Percentiles rank a stretch among this genome's conserved stretches.
Evolutionary conservation across 2,329 filamentous ascomycete species (phyloP).

Genomic region (Cercospora citrullina): DNA sequence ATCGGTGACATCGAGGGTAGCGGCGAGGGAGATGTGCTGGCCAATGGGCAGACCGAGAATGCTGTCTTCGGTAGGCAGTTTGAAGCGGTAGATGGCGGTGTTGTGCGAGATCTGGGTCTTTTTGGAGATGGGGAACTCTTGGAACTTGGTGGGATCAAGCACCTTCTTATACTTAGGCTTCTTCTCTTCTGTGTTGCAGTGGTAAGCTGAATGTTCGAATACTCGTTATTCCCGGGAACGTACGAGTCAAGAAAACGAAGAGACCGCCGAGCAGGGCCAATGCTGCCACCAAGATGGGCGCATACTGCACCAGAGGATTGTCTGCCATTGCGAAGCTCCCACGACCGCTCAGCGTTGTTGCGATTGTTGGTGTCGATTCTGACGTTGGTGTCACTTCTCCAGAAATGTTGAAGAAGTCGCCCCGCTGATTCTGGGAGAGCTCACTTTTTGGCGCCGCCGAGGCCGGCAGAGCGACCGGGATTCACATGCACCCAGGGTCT

Average conservation of each 20-base stretch:
- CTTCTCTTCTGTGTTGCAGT: slow-evolving; percentile 15
- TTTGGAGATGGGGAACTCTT: slow-evolving; percentile 88
- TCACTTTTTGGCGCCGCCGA: slow-evolving; percentile 3
- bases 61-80: slow-evolving; percentile 71
- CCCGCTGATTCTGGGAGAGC: not conserved
- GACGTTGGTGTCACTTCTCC: not conserved
- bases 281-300: slow-evolving; percentile 17
- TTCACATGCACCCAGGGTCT: not conserved
- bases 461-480: not conserved
- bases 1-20: slow-evolving; percentile 68
- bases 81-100: slow-evolving; percentile 97
- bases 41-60: slow-evolving; percentile 96
- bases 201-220: not conserved
- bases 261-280: slow-evolving; percentile 20
- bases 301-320: slow-evolving; percentile 17
- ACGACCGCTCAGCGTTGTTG: not conserved
- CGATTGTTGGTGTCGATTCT: not conserved
- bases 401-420: slow-evolving; percentile 7
- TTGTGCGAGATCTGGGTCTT: slow-evolving; percentile 98
- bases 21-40: slow-evolving; percentile 96
- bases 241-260: slow-evolving; percentile 23
- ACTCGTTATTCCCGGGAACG: not conserved
- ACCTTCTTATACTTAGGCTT: slow-evolving; percentile 71
- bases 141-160: slow-evolving; percentile 83
- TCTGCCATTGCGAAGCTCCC: slow-evolving; percentile 8